These are phyloP conservation scores for Hansenula sp. DNA, from an alignment of 1,139 yeast genomes.

Conservation along the genomic window DNA sequence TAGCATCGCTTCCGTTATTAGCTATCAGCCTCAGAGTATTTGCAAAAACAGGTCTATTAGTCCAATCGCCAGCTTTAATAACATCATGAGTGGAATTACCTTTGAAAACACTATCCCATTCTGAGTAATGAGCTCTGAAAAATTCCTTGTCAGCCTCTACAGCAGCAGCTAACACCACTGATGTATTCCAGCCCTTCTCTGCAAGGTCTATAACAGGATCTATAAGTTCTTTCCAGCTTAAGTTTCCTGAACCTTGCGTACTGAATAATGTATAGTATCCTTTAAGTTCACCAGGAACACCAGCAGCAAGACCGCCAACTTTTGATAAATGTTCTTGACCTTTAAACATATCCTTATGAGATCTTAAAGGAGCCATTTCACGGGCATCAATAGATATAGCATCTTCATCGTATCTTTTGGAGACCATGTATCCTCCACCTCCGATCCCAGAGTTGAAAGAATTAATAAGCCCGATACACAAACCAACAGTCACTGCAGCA, in stretches of 20 bases:
- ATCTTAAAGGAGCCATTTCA: conserved; percentile 73
- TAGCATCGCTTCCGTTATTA: conserved; percentile 63
- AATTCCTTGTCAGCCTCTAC: conserved; percentile 33
- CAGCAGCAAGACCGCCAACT: conserved; percentile 82
- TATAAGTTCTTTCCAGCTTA: conserved; percentile 70
- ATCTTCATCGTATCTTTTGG: conserved; percentile 39
- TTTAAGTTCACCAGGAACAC: conserved; percentile 83
- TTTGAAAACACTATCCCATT: conserved; percentile 54
- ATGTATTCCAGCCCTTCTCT: conserved; percentile 60
- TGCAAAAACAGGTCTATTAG: conserved; percentile 59
- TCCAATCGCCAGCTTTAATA: conserved; percentile 50
- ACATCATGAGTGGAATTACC: conserved; percentile 28
- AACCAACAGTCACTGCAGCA: conserved; percentile 83
- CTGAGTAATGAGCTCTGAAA: conserved; percentile 27
- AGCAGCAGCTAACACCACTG: conserved; percentile 43
- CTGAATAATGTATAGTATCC: conserved; percentile 64
- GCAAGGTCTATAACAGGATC: conserved; percentile 73
- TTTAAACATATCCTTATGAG: conserved; percentile 64
- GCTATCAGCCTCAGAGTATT: conserved; percentile 66
- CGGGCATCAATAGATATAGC: conserved; percentile 77
- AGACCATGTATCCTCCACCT: conserved; percentile 80
- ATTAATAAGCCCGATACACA: conserved; percentile 82
- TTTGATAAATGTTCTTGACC: conserved; percentile 44
- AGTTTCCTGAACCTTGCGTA: conserved; percentile 63
- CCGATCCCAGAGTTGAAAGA: conserved; percentile 90